phyloP scores from a whole-genome alignment of 2,329 filamentous ascomycete species.

The Fusarium transvaalense region DNA sequence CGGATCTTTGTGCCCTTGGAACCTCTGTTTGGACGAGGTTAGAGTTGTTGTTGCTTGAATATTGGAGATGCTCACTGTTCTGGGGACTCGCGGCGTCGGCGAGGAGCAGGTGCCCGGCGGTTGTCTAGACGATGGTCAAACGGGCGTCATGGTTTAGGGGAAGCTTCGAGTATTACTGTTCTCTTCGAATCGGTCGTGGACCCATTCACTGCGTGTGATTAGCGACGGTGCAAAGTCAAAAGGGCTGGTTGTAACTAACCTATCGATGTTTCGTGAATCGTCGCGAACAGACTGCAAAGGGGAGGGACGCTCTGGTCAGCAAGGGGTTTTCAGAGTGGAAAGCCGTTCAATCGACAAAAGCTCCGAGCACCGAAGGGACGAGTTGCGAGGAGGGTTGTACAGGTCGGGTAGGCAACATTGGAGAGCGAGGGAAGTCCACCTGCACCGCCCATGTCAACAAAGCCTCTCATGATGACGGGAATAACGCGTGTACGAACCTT shows the following conservation, averaged over 20 bases:
- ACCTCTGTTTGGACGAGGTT: constrained; percentile 56
- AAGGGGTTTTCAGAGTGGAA: constrained; percentile 53
- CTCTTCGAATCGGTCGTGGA: constrained; percentile 90
- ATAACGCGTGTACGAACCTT: constrained; percentile 71
- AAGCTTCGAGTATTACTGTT: constrained; percentile 62
- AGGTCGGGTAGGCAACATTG: constrained; percentile 47
- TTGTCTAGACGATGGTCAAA: constrained; percentile 52
- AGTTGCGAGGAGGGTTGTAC: constrained; percentile 49
- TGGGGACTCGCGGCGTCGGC: constrained; percentile 60
- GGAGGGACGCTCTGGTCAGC: constrained; percentile 55
- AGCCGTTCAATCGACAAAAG: constrained; percentile 50
- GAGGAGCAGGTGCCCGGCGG: constrained; percentile 58
- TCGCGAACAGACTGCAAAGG: constrained; percentile 70
- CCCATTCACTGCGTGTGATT: constrained; percentile 78
- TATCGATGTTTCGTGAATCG: constrained; percentile 76
- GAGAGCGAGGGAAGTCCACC: constrained; percentile 54
- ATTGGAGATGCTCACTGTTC: constrained; percentile 50
- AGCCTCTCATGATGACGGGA: constrained; percentile 15
- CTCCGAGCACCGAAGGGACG: constrained; percentile 50
- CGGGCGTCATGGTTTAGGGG: constrained; percentile 10
- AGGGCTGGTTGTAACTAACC: constrained; percentile 62
- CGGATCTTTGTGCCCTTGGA: constrained; percentile 76
- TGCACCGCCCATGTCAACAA: constrained; percentile 42
- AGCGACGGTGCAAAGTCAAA: constrained; percentile 11
- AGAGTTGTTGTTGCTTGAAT: constrained; percentile 22